Conservation (phyloP, 306 rosid genomes). For the Rubus parviflorus region DNA sequence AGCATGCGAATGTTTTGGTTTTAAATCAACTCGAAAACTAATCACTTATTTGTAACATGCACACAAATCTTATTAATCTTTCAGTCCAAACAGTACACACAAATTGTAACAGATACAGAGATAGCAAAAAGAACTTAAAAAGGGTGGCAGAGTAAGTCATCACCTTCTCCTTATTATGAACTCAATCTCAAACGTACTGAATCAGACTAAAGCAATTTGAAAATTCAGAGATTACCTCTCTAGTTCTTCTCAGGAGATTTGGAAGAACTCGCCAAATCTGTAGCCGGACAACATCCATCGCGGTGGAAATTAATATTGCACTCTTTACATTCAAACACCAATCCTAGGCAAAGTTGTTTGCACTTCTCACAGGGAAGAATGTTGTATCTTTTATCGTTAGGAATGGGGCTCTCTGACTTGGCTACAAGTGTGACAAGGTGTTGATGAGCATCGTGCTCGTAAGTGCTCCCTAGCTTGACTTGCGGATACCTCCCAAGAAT, state of each 20-base stretch:
- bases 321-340: background rate
- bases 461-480: background rate
- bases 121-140: background rate
- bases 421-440: background rate
- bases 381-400: background rate
- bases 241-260: background rate
- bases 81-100: background rate
- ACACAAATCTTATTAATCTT: background rate
- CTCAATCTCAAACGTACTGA: background rate
- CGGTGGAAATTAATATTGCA: slow-evolving; percentile 3
- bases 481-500: background rate
- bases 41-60: background rate
- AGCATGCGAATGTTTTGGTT: no score
- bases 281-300: background rate
- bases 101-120: background rate
- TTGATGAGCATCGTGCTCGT: background rate
- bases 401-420: background rate
- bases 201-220: background rate
- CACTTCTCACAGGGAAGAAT: background rate
- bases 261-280: background rate
- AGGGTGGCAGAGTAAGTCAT: no score
- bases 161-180: background rate
- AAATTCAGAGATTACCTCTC: background rate
- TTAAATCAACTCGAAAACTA: no score
- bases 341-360: background rate